Base-by-base conservation (phyloP, 2,329 filamentous ascomycete genomes). In the Colletotrichum sidae region DNA sequence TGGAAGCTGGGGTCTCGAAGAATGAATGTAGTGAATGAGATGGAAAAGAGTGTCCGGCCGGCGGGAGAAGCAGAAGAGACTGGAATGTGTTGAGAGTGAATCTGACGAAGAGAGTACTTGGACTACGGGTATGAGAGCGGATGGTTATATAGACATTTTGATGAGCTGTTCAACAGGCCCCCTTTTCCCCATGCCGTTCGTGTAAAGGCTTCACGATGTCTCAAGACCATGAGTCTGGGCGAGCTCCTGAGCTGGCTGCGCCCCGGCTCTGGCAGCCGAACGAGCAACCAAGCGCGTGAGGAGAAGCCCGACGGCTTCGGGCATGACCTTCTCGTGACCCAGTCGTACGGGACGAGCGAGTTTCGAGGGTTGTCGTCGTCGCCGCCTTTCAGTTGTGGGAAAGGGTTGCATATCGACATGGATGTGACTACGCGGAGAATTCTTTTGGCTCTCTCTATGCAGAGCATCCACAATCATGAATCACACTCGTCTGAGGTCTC, bases 1-100 rank as follows among this genome's bases (percentile, higher is more conserved):
- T 49, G 33, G 33, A 45, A 42, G 44, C 54, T 11, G 56, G 56
- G 57, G 55, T 8, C 13, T 15, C 38, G 15, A 41, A 34, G 34
- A 55, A 15, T 45, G 39, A 37, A 15, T 8, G 33, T 37, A 3
- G 9, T 3, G 12, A 42, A 41, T 12, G 25, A 8, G 15, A 39
- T 11, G 7, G 10, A 59, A 64, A 49, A 65, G 51, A 64, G 9
- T 51, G 64, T 65, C 64, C 64, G 64, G 37, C 64, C 64, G 60
- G 64, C 64, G 60, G 54, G 33, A 55, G 58, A 66, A 66, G 58
- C 52, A 67, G 55, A 65, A 55, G 55, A 67, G 64, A 65, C 25
- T 51, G 64, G 8, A 41, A 37, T 8, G 33, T 59, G 35, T 13
- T 44, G 41, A 47, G 41, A 41, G 37, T 13, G 33, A 44, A n/a